Conservation (phyloP, 306 rosid genomes). For the Cicer judaicum region DNA sequence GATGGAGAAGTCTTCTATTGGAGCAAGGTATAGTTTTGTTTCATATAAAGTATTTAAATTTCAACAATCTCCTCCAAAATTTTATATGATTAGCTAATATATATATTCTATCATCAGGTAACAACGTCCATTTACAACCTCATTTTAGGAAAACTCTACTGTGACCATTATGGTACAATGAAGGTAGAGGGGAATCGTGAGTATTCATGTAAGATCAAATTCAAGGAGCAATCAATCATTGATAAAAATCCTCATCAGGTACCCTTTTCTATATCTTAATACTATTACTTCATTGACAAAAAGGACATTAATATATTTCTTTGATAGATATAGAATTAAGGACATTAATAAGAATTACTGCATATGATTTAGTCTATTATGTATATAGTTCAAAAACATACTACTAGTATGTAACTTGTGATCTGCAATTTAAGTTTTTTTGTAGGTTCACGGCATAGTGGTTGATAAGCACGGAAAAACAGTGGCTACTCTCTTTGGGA, state of each 20-base stretch:
- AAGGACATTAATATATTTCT: too few relatives aligned
- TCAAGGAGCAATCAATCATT: conserved; percentile 90
- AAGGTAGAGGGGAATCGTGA: conserved; percentile 72
- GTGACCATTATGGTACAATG: conserved; percentile 99
- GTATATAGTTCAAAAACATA: conserved; percentile 17
- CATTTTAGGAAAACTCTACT: conserved; percentile 90
- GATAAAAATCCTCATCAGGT: conserved; percentile 96
- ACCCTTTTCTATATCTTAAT: conserved; percentile 40
- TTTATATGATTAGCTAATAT: conserved; percentile 29
- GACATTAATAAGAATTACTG: not conserved
- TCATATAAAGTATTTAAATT: not conserved
- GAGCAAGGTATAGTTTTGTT: conserved; percentile 73
- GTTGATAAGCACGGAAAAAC: conserved; percentile 82
- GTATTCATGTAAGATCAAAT: conserved; percentile 74
- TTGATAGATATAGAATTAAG: too few relatives aligned
- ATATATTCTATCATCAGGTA: conserved; percentile 63
- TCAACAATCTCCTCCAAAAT: conserved; percentile 29
- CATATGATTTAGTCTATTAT: conserved; percentile 10
- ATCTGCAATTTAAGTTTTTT: conserved; percentile 49
- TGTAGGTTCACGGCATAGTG: conserved; percentile 75
- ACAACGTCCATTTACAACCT: conserved; percentile 97
- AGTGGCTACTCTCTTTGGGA: conserved; percentile 78
- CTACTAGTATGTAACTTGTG: conserved; percentile 40
- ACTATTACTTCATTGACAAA: not conserved
- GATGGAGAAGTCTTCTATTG: conserved; percentile 87